Evolutionary conservation across 2,329 filamentous ascomycete species (phyloP), one percentile per base, ranked within the genome.

Genomic region (Capronia epimyces): DNA sequence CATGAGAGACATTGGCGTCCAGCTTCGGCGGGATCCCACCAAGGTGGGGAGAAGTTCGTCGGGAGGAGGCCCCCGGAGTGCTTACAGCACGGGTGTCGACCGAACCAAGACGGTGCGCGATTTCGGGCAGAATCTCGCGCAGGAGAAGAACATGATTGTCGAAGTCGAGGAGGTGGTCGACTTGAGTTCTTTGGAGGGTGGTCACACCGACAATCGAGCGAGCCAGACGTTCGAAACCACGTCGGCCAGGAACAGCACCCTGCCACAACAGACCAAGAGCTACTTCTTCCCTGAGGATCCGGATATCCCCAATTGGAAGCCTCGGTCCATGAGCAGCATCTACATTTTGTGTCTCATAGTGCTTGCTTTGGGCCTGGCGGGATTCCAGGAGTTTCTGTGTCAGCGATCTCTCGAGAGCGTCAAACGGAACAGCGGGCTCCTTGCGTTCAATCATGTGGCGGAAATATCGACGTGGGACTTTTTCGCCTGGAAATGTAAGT

Each of bases 111-210:
- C 62, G 3, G 58, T 65, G 20, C 63, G 65, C 5, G 59, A 66
- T 22, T 64, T 68, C 31, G 72, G 69, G 2, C 69, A 71, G 48
- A 64, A 66, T 40, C 66, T 70, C 25, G 72, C 72, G 1, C 66
- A 73, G 27, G 67, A 71, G 56, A 69, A 65, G 3, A 71, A 70
- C 3, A 67, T 64, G 29, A 72, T 75, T 18, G 65, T 75, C 13
- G 70, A 70, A 27, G 63, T 74, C 10, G 60, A 68, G 49, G 69
- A 71, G 31, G 62, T 65, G 4, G 63, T 74, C 3, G 72, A 75
- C 45, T 66, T 75, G 50, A 74, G 70, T 49, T 67, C 67, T 27
- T 61, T 69, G 20, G 68, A 67, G 12, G 68, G 65, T 5, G 42
- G 54, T 16, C 46, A 54, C n/a, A 25, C 36, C 12, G 48, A 54